These are phyloP conservation scores for Sanghuangporus weigelae DNA, from an alignment of 1,284 basidiomycete genomes.

Conservation along the genomic window DNA sequence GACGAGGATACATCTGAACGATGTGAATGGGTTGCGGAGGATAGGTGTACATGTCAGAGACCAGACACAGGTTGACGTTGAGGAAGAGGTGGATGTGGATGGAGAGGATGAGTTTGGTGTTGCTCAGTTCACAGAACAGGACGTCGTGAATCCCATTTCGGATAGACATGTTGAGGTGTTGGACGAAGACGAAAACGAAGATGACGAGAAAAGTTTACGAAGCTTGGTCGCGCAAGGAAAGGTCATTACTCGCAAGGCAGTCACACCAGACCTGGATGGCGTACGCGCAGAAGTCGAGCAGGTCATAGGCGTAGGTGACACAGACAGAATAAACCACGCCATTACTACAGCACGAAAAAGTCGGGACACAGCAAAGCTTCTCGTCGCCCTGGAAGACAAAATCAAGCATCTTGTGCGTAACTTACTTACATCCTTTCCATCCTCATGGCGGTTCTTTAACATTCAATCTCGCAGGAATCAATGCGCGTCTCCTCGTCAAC, in stretches of 20 bases:
- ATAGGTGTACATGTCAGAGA: conserved; percentile 63
- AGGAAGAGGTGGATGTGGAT: conserved; percentile 74
- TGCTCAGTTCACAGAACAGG: conserved; percentile 68
- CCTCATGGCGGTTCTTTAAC: conserved; percentile 7
- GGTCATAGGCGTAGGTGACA: conserved; percentile 38
- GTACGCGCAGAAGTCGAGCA: conserved; percentile 38
- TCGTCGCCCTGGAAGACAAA: conserved; percentile 57
- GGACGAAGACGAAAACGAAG: conserved; percentile 29
- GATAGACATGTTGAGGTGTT: conserved; percentile 28
- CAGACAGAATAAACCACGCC: conserved; percentile 43
- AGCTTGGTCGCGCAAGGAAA: conserved; percentile 50
- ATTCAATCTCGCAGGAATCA: conserved; percentile 34
- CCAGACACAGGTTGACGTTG: conserved; percentile 51
- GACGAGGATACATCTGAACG: background rate
- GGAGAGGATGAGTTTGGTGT: conserved; percentile 73
- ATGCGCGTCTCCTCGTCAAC: conserved; percentile 40
- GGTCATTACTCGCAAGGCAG: conserved; percentile 28
- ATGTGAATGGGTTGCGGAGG: conserved; percentile 31
- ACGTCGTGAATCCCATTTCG: conserved; percentile 42
- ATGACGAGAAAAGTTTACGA: conserved; percentile 35
- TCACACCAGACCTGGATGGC: conserved; percentile 22
- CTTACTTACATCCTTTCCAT: conserved; percentile 3
- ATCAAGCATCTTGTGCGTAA: conserved; percentile 49
- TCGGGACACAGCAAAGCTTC: conserved; percentile 41
- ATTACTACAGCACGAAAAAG: conserved; percentile 43